phyloP scores from a whole-genome alignment of 1,284 basidiomycete genomes.

The Erythrobasidium hasegawianum region DNA sequence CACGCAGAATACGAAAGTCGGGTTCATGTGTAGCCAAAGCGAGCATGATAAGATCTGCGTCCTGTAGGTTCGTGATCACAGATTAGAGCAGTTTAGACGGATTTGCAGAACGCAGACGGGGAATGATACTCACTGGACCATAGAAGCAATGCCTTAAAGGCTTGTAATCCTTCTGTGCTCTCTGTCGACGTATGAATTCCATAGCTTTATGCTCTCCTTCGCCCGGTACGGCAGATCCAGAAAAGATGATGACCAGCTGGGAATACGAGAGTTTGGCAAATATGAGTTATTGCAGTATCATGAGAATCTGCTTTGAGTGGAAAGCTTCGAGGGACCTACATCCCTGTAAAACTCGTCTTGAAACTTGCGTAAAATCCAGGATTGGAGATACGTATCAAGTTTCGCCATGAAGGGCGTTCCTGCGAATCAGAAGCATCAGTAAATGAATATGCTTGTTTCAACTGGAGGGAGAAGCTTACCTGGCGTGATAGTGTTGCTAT shows the following conservation, averaged over 20 bases:
- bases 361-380: slow-evolving; percentile 94
- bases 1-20: slow-evolving; percentile 91
- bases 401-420: slow-evolving; percentile 97
- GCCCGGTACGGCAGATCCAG: slow-evolving; percentile 93
- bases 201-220: slow-evolving; percentile 99
- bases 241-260: slow-evolving; percentile 86
- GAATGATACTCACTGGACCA: slow-evolving; percentile 81
- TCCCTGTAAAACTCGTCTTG: slow-evolving; percentile 95
- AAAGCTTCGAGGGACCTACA: no score
- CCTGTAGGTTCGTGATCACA: no score
- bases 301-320: no score
- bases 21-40: slow-evolving; percentile 97
- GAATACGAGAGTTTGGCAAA: no score
- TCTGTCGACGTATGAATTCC: slow-evolving; percentile 92
- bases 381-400: slow-evolving; percentile 79
- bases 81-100: no score
- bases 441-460: no score
- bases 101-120: no score
- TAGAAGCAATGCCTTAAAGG: slow-evolving; percentile 95
- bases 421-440: no score
- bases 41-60: slow-evolving; percentile 99
- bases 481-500: slow-evolving; percentile 94
- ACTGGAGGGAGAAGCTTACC: slow-evolving; percentile 17
- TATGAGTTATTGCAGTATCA: no score
- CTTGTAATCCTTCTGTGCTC: slow-evolving; percentile 80